Evolutionary conservation across 257 asterid species (phyloP), one percentile per base, ranked within the genome.

Genomic region (Solanum clarkiae): DNA sequence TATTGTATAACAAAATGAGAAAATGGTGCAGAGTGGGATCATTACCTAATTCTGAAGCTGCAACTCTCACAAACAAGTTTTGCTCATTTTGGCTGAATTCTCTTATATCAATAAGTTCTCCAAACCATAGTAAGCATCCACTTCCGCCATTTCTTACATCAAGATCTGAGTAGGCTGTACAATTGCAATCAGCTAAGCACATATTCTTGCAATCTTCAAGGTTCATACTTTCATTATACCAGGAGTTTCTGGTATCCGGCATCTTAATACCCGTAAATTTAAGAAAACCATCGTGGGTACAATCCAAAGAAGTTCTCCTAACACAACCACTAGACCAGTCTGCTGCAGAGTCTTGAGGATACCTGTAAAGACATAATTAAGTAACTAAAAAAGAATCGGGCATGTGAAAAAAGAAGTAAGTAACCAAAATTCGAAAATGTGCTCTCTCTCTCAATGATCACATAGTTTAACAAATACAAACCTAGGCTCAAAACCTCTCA

Each of bases 271-370:
- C 85, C 17, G 80, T 40, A 68, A 84, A 47, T 82, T 70, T 84
- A 45, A 82, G 70, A 53, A 90, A 88, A n/a, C 60, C 88, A 11
- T 88, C 88, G 11, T 88, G 54, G n/a, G 36, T 40, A 56, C 92
- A 90, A 84, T 72, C 63, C 89, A 85, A 80, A 13, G 55, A 80
- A 24, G 55, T 85, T 72, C 70, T 88, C n/a, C 87, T 65, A 1
- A 84, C 84, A 16, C 92, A 89, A 44, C 92, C 92, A 24, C 74
- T 59, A 3, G 87, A 82, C 90, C 92, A 89, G 8, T 88, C 87
- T 10, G 87, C 66, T 57, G 84, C 84, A 63, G 68, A 66, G 86
- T 89, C 88, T 26, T 86, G 85, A 16, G 62, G 84, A 80, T 85
- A 85, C 87, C 83, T 86, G 65, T 53, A 47, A 53, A 22, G 22